Conservation (phyloP, 1,139 yeast genomes). For the Debaryomyces coudertii region DNA sequence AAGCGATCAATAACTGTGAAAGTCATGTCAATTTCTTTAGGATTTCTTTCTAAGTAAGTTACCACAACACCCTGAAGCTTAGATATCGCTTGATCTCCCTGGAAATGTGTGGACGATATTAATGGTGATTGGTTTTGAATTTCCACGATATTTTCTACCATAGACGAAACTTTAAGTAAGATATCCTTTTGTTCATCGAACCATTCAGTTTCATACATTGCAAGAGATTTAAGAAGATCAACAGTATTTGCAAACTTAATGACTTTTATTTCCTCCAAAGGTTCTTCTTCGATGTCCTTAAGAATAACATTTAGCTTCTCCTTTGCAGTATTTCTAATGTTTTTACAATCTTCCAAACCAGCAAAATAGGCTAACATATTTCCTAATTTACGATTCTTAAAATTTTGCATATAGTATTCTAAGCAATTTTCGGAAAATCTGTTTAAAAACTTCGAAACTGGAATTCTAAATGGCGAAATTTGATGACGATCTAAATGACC, state of each 20-base stretch:
- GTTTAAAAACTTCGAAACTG: conserved; percentile 84
- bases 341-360: conserved; percentile 58
- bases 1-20: conserved; percentile 54
- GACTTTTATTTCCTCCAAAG: conserved; percentile 56
- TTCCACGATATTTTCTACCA: conserved; percentile 48
- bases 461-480: conserved; percentile 87
- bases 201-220: conserved; percentile 63
- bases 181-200: conserved; percentile 54
- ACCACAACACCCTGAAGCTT: conserved; percentile 63
- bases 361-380: conserved; percentile 66
- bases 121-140: conserved; percentile 47
- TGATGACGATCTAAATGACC: conserved; percentile 83
- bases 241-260: conserved; percentile 71
- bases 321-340: conserved; percentile 58
- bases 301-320: conserved; percentile 49
- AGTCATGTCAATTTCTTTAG: conserved; percentile 36
- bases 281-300: conserved; percentile 46
- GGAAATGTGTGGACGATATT: conserved; percentile 67
- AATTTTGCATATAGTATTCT: conserved; percentile 68
- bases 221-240: conserved; percentile 61
- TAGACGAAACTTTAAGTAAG: conserved; percentile 48
- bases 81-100: conserved; percentile 71
- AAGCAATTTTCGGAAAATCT: conserved; percentile 79
- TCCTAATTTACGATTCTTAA: conserved; percentile 71
- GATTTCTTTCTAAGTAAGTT: conserved; percentile 42